phyloP scores from a whole-genome alignment of 257 asterid genomes.

The Salvia splendens region DNA sequence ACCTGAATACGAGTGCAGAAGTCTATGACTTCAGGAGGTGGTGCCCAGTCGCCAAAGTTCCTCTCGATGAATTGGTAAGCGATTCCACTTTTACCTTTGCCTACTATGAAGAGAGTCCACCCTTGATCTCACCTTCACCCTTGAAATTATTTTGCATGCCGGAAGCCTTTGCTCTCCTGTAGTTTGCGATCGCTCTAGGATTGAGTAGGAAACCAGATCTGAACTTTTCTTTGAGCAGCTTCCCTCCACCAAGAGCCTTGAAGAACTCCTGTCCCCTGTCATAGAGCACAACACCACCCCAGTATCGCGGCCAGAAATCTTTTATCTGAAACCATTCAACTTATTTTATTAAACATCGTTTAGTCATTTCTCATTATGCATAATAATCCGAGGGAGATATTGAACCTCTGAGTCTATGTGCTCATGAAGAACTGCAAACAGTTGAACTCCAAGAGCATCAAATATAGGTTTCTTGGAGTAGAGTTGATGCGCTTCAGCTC shows the following conservation, averaged over 20 bases:
- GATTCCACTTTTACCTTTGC: slow-evolving; percentile 72
- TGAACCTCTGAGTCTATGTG: slow-evolving; percentile 78
- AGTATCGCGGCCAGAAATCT: slow-evolving; percentile 89
- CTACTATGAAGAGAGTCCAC: slow-evolving; percentile 74
- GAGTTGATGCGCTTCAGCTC: slow-evolving; percentile 93
- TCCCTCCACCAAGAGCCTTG: slow-evolving; percentile 89
- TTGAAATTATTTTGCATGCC: slow-evolving; percentile 68
- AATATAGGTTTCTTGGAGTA: slow-evolving; percentile 78
- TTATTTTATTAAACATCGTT: slow-evolving; percentile 9
- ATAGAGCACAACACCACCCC: slow-evolving; percentile 76
- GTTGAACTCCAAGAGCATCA: slow-evolving; percentile 78
- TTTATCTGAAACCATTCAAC: slow-evolving; percentile 48
- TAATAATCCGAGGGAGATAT: not conserved
- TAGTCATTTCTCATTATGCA: slow-evolving; percentile 12
- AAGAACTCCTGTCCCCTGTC: slow-evolving; percentile 66
- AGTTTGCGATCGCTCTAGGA: slow-evolving; percentile 81
- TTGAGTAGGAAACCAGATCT: slow-evolving; percentile 75
- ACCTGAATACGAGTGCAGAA: slow-evolving; percentile 79
- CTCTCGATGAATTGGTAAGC: slow-evolving; percentile 88
- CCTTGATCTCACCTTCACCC: slow-evolving; percentile 84
- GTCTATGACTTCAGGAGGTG: slow-evolving; percentile 68
- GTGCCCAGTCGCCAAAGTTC: slow-evolving; percentile 91
- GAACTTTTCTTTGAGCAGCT: slow-evolving; percentile 74
- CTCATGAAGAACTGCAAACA: slow-evolving; percentile 74
- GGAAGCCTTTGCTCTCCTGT: slow-evolving; percentile 65